These are phyloP conservation scores for Kodamaea sp. DNA, from an alignment of 1,139 yeast genomes.

Conservation along the genomic window DNA sequence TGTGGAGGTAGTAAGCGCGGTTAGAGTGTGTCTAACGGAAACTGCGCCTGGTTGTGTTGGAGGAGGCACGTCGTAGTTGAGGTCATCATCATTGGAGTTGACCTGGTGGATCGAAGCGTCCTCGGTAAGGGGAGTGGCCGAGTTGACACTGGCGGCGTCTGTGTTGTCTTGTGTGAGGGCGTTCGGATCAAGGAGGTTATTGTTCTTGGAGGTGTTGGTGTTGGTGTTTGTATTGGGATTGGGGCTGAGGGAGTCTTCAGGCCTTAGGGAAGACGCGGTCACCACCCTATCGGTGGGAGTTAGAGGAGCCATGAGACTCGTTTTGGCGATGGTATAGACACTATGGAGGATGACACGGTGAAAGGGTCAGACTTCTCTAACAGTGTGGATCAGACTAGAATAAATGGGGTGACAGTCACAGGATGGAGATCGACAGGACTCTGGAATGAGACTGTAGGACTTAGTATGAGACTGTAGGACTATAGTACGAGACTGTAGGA, in stretches of 20 bases:
- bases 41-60: slow-evolving; percentile 2
- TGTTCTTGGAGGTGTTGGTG: not conserved
- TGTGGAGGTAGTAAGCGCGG: slow-evolving; percentile 7
- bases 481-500: too few relatives aligned
- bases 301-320: slow-evolving; percentile 15
- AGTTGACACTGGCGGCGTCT: slow-evolving; percentile 15
- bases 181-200: not conserved
- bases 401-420: too few relatives aligned
- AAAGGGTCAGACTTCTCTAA: not conserved
- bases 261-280: slow-evolving; percentile 8
- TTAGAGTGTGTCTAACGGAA: slow-evolving; percentile 7
- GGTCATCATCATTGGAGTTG: not conserved
- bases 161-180: not conserved
- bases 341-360: not conserved
- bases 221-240: not conserved
- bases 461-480: too few relatives aligned
- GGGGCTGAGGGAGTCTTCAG: not conserved
- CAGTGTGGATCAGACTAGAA: too few relatives aligned
- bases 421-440: too few relatives aligned
- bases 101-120: not conserved
- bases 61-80: slow-evolving; percentile 3
- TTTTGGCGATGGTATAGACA: too few relatives aligned
- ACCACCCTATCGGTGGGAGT: slow-evolving; percentile 10
- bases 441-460: too few relatives aligned
- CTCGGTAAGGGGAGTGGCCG: slow-evolving; percentile 16